A percentile compares a stretch with the other conserved stretches of the same genome.
phyloP scores from a whole-genome alignment of 176 grass and related monocot genomes.

The Oryza australiensis region DNA sequence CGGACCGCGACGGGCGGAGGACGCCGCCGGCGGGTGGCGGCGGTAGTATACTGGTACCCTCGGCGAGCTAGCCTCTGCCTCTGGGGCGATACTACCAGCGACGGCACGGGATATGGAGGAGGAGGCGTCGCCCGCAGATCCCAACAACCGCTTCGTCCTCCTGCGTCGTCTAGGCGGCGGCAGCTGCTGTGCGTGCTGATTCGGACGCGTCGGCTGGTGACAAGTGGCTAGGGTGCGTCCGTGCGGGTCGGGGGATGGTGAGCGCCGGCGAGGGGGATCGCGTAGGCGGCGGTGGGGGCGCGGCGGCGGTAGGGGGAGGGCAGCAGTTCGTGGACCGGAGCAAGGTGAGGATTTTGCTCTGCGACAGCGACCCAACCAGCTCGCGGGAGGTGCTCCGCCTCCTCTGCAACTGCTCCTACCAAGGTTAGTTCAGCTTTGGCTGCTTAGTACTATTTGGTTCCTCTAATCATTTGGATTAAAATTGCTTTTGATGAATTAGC shows the following conservation, averaged over 20 bases:
- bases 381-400: constrained; percentile 76
- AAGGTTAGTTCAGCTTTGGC: constrained; percentile 46
- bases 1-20: constrained; percentile 21
- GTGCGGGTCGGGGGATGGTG: constrained; percentile 37
- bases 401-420: constrained; percentile 90
- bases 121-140: constrained; percentile 42
- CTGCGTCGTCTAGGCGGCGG: not conserved
- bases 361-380: constrained; percentile 69
- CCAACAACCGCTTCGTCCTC: constrained; percentile 19
- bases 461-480: not conserved
- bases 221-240: not conserved
- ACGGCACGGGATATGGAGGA: constrained; percentile 30
- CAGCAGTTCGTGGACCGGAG: constrained; percentile 76
- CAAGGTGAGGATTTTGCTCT: constrained; percentile 90
- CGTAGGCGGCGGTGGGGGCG: not conserved
- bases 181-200: constrained; percentile 29
- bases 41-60: not conserved
- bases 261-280: constrained; percentile 39
- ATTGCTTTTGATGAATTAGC: not conserved
- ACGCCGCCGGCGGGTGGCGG: constrained; percentile 23
- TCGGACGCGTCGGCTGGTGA: not conserved
- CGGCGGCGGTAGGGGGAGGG: constrained; percentile 12
- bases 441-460: not conserved
- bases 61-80: not conserved
- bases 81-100: no score